phyloP scores from a whole-genome alignment of 768 basidiomycete genomes.

The Xanthoconium stramineum region DNA sequence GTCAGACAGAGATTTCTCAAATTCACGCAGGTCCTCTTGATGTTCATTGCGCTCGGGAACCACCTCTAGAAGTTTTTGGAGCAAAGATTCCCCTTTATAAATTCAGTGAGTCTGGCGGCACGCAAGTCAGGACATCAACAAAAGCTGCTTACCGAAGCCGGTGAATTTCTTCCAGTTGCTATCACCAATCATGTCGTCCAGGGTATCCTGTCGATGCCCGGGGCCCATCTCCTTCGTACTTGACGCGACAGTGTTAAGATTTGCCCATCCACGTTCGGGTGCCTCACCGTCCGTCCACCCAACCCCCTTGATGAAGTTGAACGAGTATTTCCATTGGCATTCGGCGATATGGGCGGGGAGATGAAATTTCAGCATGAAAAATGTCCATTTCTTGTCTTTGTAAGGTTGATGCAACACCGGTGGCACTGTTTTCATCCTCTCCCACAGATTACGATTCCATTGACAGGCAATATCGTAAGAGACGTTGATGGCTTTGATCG shows the following conservation, averaged over 20 bases:
- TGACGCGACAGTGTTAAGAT: background rate
- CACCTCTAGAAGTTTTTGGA: background rate
- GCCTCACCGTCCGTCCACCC: too few species aligned
- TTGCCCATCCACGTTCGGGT: background rate
- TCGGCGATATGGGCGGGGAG: too few species aligned
- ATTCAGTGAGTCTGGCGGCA: background rate
- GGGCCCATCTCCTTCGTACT: too few species aligned
- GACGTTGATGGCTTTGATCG: slow-evolving; percentile 3
- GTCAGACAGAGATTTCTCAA: background rate
- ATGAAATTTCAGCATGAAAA: too few species aligned
- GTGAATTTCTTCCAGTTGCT: too few species aligned
- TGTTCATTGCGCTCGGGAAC: slow-evolving; percentile 9
- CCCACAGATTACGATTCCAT: slow-evolving; percentile 6
- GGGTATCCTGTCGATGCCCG: background rate
- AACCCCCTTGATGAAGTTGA: background rate
- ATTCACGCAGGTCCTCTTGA: background rate
- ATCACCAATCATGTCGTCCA: background rate
- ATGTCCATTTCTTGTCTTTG: too few species aligned
- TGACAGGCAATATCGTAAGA: slow-evolving; percentile 20
- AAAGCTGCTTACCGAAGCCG: slow-evolving; percentile 19
- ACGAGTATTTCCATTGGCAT: too few species aligned
- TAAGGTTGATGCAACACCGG: too few species aligned
- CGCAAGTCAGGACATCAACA: background rate
- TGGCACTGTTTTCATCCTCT: background rate
- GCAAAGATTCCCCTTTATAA: background rate